Conservation (phyloP, 2,329 filamentous ascomycete species). For the Aspergillus fischeri region DNA sequence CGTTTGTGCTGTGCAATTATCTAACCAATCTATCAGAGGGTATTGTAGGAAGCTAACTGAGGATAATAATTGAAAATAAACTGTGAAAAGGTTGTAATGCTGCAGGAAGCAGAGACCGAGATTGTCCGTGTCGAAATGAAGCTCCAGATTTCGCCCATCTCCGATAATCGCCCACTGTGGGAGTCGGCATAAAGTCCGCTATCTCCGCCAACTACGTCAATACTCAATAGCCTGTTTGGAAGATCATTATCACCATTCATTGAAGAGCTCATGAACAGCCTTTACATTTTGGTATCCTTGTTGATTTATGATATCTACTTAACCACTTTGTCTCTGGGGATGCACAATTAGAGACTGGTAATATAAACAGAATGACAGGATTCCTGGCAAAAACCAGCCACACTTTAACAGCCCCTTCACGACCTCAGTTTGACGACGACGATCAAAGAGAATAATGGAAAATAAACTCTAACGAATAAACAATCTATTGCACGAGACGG, state of each 20-base stretch:
- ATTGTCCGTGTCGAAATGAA: slow-evolving; percentile 2
- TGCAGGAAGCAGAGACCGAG: not conserved
- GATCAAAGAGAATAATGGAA: slow-evolving; percentile 1
- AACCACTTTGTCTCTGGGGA: slow-evolving; percentile 2
- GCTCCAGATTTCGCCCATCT: slow-evolving; percentile 7
- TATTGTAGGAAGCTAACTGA: not conserved
- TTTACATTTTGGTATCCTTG: not conserved
- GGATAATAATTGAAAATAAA: not conserved
- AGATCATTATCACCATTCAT: not conserved
- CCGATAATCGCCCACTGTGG: slow-evolving; percentile 13
- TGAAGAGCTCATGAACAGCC: not conserved
- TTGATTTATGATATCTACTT: slow-evolving; percentile 18
- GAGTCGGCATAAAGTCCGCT: slow-evolving; percentile 16
- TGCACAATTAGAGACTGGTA: slow-evolving; percentile 8
- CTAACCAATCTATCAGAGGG: not conserved
- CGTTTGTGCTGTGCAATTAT: not conserved
- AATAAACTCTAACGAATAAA: slow-evolving; percentile 13
- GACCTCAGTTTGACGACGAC: not conserved
- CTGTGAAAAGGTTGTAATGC: not conserved
- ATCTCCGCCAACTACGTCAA: slow-evolving; percentile 18
- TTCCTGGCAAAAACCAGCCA: not conserved
- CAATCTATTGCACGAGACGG: slow-evolving; percentile 6
- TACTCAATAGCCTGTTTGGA: not conserved
- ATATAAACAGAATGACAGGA: not conserved
- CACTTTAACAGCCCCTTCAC: not conserved